Conservation (phyloP, 108 stramenopile genomes). For the Pseudonitzschia multistriata region DNA sequence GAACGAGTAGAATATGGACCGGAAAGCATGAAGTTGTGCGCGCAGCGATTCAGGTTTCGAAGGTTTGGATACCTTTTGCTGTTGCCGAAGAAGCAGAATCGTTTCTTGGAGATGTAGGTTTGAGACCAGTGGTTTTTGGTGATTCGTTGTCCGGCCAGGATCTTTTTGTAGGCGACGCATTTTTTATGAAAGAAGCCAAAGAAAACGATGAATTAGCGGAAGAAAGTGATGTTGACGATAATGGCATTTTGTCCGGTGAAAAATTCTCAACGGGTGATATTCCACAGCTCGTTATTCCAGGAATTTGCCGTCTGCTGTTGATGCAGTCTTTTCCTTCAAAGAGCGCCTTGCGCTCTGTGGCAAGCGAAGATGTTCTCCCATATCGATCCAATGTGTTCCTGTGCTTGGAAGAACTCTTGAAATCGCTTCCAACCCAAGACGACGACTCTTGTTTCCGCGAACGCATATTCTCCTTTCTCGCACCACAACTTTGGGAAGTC, state of each 20-base stretch:
- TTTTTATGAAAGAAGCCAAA: constrained; percentile 28
- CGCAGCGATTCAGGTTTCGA: constrained; percentile 3
- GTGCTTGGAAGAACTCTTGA: constrained; percentile 42
- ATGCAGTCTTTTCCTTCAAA: constrained; percentile 52
- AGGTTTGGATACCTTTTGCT: constrained; percentile 5
- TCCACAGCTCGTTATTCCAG: constrained; percentile 34
- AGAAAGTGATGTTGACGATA: constrained; percentile 24
- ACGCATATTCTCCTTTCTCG: background rate
- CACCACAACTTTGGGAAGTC: constrained; percentile 20
- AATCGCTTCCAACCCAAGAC: constrained; percentile 23
- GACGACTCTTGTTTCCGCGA: constrained; percentile 1
- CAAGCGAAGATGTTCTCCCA: constrained; percentile 54
- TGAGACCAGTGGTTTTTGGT: background rate
- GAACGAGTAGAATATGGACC: constrained; percentile 63
- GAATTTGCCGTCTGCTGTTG: constrained; percentile 61
- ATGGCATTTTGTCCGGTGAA: constrained; percentile 24
- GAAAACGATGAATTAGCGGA: constrained; percentile 24
- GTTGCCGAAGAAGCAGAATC: background rate
- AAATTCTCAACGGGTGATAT: constrained; percentile 15
- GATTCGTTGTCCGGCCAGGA: constrained; percentile 28
- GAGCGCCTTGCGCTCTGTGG: constrained; percentile 17
- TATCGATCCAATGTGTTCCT: constrained; percentile 59
- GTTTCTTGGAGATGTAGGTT: background rate
- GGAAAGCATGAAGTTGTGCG: constrained; percentile 65
- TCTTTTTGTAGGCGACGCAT: constrained; percentile 54